Base-by-base conservation (phyloP, 257 asterid species). In the Petunia axillaris region DNA sequence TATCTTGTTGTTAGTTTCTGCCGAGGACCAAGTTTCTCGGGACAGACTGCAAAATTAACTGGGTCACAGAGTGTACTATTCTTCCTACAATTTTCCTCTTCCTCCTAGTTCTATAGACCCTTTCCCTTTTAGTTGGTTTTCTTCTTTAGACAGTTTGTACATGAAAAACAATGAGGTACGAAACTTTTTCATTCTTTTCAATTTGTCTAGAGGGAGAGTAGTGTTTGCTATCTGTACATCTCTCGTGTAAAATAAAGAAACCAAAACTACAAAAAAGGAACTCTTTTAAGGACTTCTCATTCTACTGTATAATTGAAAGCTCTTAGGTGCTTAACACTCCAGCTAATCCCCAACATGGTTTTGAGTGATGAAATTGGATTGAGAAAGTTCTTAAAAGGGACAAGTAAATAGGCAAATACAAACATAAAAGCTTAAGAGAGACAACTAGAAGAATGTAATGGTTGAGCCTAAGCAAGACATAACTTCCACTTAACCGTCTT, bases 1-100 rank as follows among this genome's bases (percentile, higher is more conserved):
- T 25, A 46, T 59, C n/a, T 48, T 71, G 77, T 52, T 43, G 25
- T 71, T 71, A 5, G 25, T 71, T 71, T 48, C 77, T 71, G 35
- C 11, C 60, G 2, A 48, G 35, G 77, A 71, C 1, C 25, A 48
- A 71, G 44, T 71, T 71, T 71, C 44, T 35, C 35, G 35, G 44
- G 77, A 71, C 44, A 2, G 58, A 25, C 11, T 0, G 35, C 4
- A 1, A 14, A 25, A 44, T 46, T 70, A 46, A 25, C 76, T 46
- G 41, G 58, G 76, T 44, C 9, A 25, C 4, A 2, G 43, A 46
- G 58, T 25, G 2, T 71, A 48, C 44, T 50, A 25, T 48, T 71
- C 60, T 71, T 48, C 44, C 44, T 5, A 35, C 35, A 25, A 35
- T 5, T 71, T 71, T 8, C 60, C 7, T 66, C 13, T 53, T 7